Evolutionary conservation across 2,329 filamentous ascomycete species (phyloP), one percentile per base, ranked within the genome.

Genomic region (Corniculantispora saksenae): DNA sequence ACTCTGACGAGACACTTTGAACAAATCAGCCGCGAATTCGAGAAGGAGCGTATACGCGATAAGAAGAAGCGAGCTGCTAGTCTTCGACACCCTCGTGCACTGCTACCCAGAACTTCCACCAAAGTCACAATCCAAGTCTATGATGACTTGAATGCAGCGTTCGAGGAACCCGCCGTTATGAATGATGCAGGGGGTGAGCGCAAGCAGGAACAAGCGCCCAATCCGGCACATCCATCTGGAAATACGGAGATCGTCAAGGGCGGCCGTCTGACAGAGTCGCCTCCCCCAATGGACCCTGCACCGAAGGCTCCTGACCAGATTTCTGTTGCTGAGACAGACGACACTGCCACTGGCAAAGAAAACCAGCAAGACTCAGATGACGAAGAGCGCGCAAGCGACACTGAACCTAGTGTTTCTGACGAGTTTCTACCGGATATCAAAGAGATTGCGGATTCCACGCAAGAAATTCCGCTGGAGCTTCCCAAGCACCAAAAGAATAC

Each of bases 101-200:
- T 94, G 74, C 78, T 88, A 25, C 94, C 95, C 23, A 87, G 95
- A 69, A 92, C 93, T 48, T 94, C 93, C 21, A 96, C 94, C n/a
- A 95, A 94, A 72, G 94, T 95, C 8, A 94, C 96, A 66, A 94
- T 99, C 19, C 92, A 98, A 76, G 93, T 99, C 10, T 99, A 98
- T 75, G 91, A 92, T 70, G 93, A 97, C 75, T 92, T 97, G 5
- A 90, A 94, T 65, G 93, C 97, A 76, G 95, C 96, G 23, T 94
- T 97, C 13, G 91, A 93, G 70, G 93, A 97, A 73, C 86, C 87
- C 58, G 88, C 88, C 17, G 85, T 86, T 19, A 85, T 83, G 1
- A 86, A 90, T 51, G 90, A 93, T 62, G 88, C 67, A 32, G 53
- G 64, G 23, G 66, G 62, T 12, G 73, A 77, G 29, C 74, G 69